Percentiles rank a stretch among this genome's conserved stretches.
Evolutionary conservation across 1,284 basidiomycete species (phyloP).

Genomic region (Cerioporus squamosus): DNA sequence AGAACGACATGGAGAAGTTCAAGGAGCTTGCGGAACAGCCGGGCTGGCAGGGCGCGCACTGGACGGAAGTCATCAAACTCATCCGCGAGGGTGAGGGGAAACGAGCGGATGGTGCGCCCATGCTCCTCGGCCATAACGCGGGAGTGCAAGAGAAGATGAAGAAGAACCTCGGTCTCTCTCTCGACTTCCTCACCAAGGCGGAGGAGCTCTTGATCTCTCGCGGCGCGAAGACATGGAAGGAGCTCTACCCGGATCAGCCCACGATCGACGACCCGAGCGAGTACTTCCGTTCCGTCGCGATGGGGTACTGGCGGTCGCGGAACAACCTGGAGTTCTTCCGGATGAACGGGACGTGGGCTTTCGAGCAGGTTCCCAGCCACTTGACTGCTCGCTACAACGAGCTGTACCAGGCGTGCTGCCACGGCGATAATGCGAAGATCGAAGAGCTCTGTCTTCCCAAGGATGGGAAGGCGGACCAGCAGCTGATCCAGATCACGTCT

Average conservation of each 20-base stretch:
- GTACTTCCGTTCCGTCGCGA: background rate
- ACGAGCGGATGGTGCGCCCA: background rate
- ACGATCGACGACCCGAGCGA: background rate
- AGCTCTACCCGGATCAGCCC: conserved; percentile 39
- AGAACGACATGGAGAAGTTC: conserved; percentile 6
- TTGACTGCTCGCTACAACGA: conserved; percentile 46
- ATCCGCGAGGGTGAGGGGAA: background rate
- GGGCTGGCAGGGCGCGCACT: conserved; percentile 22
- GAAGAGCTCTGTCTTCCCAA: conserved; percentile 54
- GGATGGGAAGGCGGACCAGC: conserved; percentile 25
- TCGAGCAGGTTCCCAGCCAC: conserved; percentile 19
- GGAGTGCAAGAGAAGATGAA: background rate
- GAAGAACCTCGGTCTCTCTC: conserved; percentile 27
- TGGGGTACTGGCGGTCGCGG: background rate
- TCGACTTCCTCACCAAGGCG: conserved; percentile 41
- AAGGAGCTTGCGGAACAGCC: background rate
- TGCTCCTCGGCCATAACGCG: no score
- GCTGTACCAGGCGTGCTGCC: conserved; percentile 56
- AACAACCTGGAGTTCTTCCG: background rate
- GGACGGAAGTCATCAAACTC: conserved; percentile 1
- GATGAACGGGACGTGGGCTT: background rate
- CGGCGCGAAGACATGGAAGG: conserved; percentile 50
- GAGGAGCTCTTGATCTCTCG: conserved; percentile 40
- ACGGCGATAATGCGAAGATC: conserved; percentile 52
- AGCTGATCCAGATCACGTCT: conserved; percentile 47